Base-by-base conservation (phyloP, 2,329 filamentous ascomycete genomes). In the Microsporum ferrugineum region DNA sequence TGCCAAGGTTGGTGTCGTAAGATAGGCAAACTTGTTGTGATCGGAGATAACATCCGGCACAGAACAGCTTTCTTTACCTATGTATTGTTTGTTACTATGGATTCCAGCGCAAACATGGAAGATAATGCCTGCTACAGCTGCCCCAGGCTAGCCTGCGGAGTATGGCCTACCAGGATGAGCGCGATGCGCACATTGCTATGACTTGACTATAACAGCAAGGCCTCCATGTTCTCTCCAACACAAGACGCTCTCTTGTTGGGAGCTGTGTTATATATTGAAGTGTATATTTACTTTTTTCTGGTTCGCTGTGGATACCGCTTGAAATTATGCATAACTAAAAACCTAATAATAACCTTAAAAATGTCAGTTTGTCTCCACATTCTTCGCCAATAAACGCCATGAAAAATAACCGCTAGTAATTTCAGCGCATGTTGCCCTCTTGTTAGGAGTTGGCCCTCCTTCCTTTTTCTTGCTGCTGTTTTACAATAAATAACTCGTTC, bases 321-420 rank as follows among this genome's bases (percentile, higher is more conserved):
- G 33, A 55, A 57, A 23, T 27, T 57, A 57, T 57, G 55, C 55
- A 57, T 57, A 57, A 57, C 39, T 57, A 57, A 43, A 55, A 43
- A 29, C 55, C 55, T 57, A 57, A 41, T 12, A 33, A 43, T 57
- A 57, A 57, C 55, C 55, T 57, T 57, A 57, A 41, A 27, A 12
- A n/a, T 27, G 17, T 27, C 33, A 39, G 41, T 31, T 8, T 31
- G 5, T 34, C 38, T 7, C 23, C 55, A 27, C 55, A 31, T 5
- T 23, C 5, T 3, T 39, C 41, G 55, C 55, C 55, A 57, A 57
- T 29, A 57, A 57, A 36, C 33, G 49, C 49, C 49, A 55, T 36
- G 31, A 23, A 36, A 36, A 55, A 23, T 36, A 55, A 55, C 49
- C 49, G 49, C 49, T 55, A 55, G 49, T 55, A 55, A 55, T 55